Evolutionary conservation across 805 yeast species (phyloP), one percentile per base, ranked within the genome.

Genomic region (Barnettozyma salicaria): DNA sequence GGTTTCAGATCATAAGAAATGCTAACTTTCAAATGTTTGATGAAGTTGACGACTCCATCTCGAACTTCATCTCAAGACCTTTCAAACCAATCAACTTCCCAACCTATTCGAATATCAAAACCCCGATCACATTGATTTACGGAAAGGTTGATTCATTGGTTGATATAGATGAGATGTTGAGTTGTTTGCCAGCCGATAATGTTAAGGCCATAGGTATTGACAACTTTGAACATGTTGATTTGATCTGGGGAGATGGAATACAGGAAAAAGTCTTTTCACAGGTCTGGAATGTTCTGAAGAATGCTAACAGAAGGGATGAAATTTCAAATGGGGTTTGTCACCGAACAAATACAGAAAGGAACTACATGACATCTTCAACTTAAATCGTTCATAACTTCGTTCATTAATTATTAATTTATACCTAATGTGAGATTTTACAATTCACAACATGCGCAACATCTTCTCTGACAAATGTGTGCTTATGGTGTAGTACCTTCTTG

Each of bases 191-290:
- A 0, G 45, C 43, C 14, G 55, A 44, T 16, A 62, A 58, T 9
- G 73, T 76, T 0, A 66, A 70, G 11, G 69, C 74, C 4, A 63
- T 76, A 11, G 79, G 83, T 1, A 72, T 88, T 0, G 67, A 64
- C 0, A 63, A 64, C n/a, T 87, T 88, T 58, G 97, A 89, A 60
- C 97, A 89, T 59, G 65, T 89, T 53, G 97, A 90, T 55, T 74
- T 90, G 39, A 61, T 89, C 12, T 89, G 97, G 97, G 95, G 95
- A 8, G 59, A 69, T n/a, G n/a, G n/a, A n/a, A n/a, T n/a, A n/a
- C n/a, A n/a, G n/a, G n/a, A n/a, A n/a, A n/a, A n/a, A n/a, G n/a
- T n/a, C n/a, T n/a, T n/a, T n/a, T n/a, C n/a, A n/a, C n/a, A n/a
- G n/a, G n/a, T n/a, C n/a, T n/a, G n/a, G n/a, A n/a, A n/a, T n/a